These are phyloP conservation scores for Anethum foeniculum DNA, from an alignment of 140 eudicot species.

Conservation along the genomic window DNA sequence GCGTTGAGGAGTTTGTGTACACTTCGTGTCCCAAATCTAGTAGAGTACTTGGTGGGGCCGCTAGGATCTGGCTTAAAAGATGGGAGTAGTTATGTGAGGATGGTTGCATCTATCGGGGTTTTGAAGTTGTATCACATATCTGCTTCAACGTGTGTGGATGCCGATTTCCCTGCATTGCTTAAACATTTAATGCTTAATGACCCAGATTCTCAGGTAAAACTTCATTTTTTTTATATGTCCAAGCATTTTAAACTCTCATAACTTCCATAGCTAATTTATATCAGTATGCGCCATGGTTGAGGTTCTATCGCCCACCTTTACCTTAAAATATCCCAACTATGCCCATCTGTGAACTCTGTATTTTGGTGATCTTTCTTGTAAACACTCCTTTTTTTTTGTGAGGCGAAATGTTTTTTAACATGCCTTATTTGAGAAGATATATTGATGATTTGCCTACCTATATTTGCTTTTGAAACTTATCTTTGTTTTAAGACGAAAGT, in stretches of 20 bases:
- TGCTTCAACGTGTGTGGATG: conserved; percentile 73
- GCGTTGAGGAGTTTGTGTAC: conserved; percentile 94
- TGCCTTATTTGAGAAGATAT: neutral
- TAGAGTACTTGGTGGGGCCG: conserved; percentile 93
- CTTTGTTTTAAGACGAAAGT: neutral
- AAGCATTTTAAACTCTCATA: neutral
- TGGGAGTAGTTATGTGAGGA: conserved; percentile 82
- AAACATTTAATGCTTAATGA: conserved; percentile 94
- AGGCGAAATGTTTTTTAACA: neutral
- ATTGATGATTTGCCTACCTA: neutral
- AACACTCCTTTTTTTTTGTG: neutral
- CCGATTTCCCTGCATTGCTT: conserved; percentile 74
- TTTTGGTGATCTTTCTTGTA: neutral
- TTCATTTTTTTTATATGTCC: neutral
- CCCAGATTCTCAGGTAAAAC: conserved; percentile 72
- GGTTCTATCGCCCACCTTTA: neutral
- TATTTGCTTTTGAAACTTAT: neutral
- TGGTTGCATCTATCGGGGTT: conserved; percentile 82
- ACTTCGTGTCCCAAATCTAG: conserved; percentile 79
- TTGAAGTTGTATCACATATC: conserved; percentile 87
- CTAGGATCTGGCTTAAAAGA: conserved; percentile 79
- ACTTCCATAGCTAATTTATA: neutral
- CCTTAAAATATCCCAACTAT: neutral
- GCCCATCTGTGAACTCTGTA: neutral
- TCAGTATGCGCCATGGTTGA: neutral